Conservation (phyloP, 139 green algal species). For the Nannochloris sp. region DNA sequence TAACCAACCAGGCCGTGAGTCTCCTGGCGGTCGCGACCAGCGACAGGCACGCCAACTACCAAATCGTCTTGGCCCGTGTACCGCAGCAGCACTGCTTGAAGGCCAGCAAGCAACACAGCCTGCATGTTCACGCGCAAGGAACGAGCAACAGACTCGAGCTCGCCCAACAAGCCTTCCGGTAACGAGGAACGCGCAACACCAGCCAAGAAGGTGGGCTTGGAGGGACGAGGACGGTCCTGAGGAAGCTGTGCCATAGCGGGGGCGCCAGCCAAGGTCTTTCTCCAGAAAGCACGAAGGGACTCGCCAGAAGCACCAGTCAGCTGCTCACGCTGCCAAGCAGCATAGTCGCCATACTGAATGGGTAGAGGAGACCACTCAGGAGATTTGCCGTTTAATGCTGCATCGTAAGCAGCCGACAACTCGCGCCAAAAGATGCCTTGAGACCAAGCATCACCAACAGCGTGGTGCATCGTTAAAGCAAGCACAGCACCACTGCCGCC, state of each 20-base stretch:
- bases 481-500: background rate
- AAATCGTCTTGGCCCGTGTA: background rate
- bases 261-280: background rate
- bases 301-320: background rate
- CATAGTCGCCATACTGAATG: conserved; percentile 4
- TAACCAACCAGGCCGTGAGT: background rate
- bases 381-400: background rate
- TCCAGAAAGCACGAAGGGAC: background rate
- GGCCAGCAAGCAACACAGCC: background rate
- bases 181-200: background rate
- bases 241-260: background rate
- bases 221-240: conserved; percentile 7
- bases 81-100: background rate
- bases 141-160: background rate
- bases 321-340: conserved; percentile 1
- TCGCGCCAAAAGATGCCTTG: background rate
- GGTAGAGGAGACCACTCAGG: background rate
- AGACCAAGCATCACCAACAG: conserved; percentile 2
- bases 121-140: background rate
- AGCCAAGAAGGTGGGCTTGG: background rate
- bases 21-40: background rate
- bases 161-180: background rate
- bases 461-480: background rate
- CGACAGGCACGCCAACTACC: background rate
- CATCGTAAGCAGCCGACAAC: background rate